Conservation (phyloP, 495 filamentous ascomycete species). For the Talaromyces nanjingensis region DNA sequence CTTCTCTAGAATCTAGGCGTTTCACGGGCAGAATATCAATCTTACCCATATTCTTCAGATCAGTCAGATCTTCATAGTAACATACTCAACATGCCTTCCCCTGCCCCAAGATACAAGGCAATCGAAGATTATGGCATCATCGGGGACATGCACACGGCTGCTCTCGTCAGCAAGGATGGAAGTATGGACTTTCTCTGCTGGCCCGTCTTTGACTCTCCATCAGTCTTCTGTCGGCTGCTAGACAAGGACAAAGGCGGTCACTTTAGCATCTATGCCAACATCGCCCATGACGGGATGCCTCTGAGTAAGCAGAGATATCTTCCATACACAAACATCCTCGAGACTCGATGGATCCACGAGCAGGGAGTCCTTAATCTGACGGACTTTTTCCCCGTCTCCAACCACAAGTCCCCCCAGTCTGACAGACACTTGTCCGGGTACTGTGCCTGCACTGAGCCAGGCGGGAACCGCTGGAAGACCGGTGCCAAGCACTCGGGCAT, state of each 20-base stretch:
- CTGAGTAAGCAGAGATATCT: slow-evolving; percentile 67
- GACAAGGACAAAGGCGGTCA: slow-evolving; percentile 66
- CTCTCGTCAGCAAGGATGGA: slow-evolving; percentile 62
- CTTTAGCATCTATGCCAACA: slow-evolving; percentile 51
- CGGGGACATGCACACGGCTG: slow-evolving; percentile 72
- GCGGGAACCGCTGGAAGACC: slow-evolving; percentile 30
- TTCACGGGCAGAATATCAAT: not conserved
- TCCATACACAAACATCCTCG: slow-evolving; percentile 62
- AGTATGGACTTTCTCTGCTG: slow-evolving; percentile 73
- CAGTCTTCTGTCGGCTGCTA: slow-evolving; percentile 58
- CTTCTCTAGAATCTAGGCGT: not conserved
- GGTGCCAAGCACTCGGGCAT: slow-evolving; percentile 38
- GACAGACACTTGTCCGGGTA: slow-evolving; percentile 27
- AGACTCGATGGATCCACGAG: slow-evolving; percentile 65
- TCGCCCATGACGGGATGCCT: slow-evolving; percentile 32
- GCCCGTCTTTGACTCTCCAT: slow-evolving; percentile 63
- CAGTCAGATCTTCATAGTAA: not conserved
- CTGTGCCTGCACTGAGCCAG: slow-evolving; percentile 28
- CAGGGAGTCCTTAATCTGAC: slow-evolving; percentile 62
- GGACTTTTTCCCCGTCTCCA: slow-evolving; percentile 59
- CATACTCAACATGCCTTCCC: slow-evolving; percentile 13
- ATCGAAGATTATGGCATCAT: slow-evolving; percentile 73
- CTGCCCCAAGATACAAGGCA: slow-evolving; percentile 43
- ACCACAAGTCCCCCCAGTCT: slow-evolving; percentile 17
- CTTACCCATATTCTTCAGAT: not conserved